Percentiles rank a stretch among this genome's conserved stretches.
These are phyloP conservation scores for Fusarium tricinctum DNA, from an alignment of 2,329 filamentous ascomycete genomes.

Conservation along the genomic window DNA sequence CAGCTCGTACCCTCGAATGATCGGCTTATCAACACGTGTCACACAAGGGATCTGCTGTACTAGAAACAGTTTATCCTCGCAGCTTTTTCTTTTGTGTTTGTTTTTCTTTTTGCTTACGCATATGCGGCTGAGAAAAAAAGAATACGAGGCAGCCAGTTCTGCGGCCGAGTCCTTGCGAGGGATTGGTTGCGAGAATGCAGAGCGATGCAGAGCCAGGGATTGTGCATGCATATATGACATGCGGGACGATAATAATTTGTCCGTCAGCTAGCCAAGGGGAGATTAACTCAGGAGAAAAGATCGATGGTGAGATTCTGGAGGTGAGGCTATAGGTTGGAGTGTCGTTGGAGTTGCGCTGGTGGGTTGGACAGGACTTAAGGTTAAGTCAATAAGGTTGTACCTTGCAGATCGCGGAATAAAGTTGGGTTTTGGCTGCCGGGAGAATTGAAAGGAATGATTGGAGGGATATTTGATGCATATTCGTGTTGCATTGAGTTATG, in stretches of 20 bases:
- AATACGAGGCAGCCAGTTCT: constrained; percentile 12
- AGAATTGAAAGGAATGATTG: constrained; percentile 1
- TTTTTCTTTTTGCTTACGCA: not conserved
- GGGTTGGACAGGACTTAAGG: not conserved
- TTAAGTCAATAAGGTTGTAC: constrained; percentile 5
- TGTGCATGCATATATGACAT: constrained; percentile 10
- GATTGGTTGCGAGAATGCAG: not conserved
- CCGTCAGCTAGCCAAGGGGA: not conserved
- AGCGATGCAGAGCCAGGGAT: not conserved
- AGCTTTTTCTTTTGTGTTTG: not conserved
- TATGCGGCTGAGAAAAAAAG: not conserved
- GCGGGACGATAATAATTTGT: constrained; percentile 12
- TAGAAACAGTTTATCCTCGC: constrained; percentile 4
- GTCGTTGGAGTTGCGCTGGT: not conserved
- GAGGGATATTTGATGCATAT: not conserved
- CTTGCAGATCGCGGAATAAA: constrained; percentile 3
- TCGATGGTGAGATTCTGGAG: not conserved
- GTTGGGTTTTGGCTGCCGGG: not conserved
- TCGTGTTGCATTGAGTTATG: not conserved
- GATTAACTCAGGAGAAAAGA: not conserved
- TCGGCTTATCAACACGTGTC: constrained; percentile 12
- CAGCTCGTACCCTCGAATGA: constrained; percentile 20
- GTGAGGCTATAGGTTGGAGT: not conserved
- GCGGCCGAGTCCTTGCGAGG: not conserved
- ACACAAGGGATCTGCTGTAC: constrained; percentile 10